Conservation (phyloP, 129 eudicot genomes). For the Helichrysum umbraculigerum region DNA sequence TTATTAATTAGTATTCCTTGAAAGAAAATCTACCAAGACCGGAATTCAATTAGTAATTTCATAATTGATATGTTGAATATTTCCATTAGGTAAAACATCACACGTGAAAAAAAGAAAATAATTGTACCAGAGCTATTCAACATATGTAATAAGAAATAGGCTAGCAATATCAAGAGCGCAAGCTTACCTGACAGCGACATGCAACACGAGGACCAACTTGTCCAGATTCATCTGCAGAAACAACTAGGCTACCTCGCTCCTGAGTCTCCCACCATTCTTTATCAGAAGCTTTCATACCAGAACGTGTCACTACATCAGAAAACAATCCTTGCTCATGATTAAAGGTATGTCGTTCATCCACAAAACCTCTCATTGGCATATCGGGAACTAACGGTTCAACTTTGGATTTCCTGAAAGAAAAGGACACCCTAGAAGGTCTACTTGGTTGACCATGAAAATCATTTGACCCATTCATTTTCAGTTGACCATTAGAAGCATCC, state of each 20-base stretch:
- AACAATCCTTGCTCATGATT: slow-evolving; percentile 30
- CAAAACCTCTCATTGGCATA: slow-evolving; percentile 87
- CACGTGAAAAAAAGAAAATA: not conserved
- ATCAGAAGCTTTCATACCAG: slow-evolving; percentile 47
- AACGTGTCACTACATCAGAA: slow-evolving; percentile 35
- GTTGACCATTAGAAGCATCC: slow-evolving; percentile 48
- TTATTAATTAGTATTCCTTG: not conserved
- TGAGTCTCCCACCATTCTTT: slow-evolving; percentile 97
- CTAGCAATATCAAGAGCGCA: slow-evolving; percentile 12
- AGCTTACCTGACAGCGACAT: slow-evolving; percentile 90
- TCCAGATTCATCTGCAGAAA: slow-evolving; percentile 74
- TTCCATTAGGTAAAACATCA: not conserved
- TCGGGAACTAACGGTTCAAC: slow-evolving; percentile 61
- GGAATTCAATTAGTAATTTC: not conserved
- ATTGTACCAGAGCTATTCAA: not conserved
- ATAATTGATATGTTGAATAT: not conserved
- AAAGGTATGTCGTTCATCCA: slow-evolving; percentile 58
- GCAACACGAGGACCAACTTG: slow-evolving; percentile 97
- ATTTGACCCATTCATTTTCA: slow-evolving; percentile 43
- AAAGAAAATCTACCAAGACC: not conserved
- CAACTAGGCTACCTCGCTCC: slow-evolving; percentile 86
- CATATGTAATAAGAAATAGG: not conserved
- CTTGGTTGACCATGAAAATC: slow-evolving; percentile 54
- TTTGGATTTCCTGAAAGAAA: slow-evolving; percentile 68
- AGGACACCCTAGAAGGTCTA: slow-evolving; percentile 58